A percentile compares a stretch with the other conserved stretches of the same genome.
These are phyloP conservation scores for Didymella segeticola DNA, from an alignment of 2,329 filamentous ascomycete species.

Conservation along the genomic window DNA sequence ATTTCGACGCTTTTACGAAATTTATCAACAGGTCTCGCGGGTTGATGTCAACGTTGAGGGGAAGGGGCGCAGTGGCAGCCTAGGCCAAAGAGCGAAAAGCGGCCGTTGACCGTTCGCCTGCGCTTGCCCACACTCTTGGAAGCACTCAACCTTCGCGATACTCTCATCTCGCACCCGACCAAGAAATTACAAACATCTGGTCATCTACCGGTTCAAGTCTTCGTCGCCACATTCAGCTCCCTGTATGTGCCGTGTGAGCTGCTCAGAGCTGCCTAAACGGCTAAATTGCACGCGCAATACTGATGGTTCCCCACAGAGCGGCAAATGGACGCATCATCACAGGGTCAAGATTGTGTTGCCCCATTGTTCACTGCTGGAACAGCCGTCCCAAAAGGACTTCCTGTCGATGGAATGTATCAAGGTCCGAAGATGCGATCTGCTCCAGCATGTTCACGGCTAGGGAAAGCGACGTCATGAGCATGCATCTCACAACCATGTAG, in stretches of 20 bases:
- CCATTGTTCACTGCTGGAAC: too few relatives aligned
- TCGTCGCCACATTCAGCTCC: not conserved
- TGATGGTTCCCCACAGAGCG: not conserved
- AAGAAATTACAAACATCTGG: not conserved
- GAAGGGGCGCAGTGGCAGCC: not conserved
- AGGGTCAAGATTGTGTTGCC: not conserved
- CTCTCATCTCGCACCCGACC: not conserved
- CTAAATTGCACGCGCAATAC: constrained; percentile 30
- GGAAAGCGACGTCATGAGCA: not conserved
- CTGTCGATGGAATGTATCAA: too few relatives aligned
- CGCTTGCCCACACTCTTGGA: not conserved
- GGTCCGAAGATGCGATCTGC: too few relatives aligned
- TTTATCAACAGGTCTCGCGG: too few relatives aligned
- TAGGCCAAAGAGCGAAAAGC: constrained; percentile 1
- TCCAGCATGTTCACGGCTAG: too few relatives aligned
- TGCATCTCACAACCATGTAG: not conserved
- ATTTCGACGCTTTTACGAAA: too few relatives aligned
- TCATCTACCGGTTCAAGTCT: not conserved
- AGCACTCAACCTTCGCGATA: not conserved
- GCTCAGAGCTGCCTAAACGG: constrained; percentile 37
- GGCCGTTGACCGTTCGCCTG: not conserved
- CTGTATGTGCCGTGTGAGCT: not conserved
- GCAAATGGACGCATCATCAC: not conserved
- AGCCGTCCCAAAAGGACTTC: too few relatives aligned
- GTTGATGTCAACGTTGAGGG: not conserved